phyloP scores from a whole-genome alignment of 441 rosid species.

The Arabidopsis hybrid region DNA sequence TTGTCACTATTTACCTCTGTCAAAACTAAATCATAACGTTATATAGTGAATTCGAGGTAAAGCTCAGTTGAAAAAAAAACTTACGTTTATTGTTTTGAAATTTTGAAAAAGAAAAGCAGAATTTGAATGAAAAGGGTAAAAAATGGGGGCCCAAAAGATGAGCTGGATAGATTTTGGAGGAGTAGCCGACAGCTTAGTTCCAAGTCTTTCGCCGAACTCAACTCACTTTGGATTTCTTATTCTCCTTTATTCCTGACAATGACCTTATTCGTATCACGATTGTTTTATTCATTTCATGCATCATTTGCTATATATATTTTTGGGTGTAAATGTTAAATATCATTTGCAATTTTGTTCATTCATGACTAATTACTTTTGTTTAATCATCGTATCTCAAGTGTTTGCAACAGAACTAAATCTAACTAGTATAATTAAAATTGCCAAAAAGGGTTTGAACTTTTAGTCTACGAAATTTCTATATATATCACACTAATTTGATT shows the following conservation, averaged over 20 bases:
- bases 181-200: conserved; percentile 48
- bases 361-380: conserved; percentile 5
- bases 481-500: not conserved
- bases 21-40: conserved; percentile 9
- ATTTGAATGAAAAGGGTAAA: conserved; percentile 4
- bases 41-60: not conserved
- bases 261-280: conserved; percentile 29
- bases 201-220: conserved; percentile 40
- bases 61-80: not conserved
- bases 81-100: not conserved
- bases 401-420: conserved; percentile 2
- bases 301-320: too few relatives aligned
- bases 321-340: not conserved
- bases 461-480: conserved; percentile 1
- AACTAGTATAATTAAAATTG: not conserved
- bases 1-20: not conserved
- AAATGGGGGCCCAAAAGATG: conserved; percentile 40
- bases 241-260: conserved; percentile 46
- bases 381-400: conserved; percentile 26
- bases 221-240: conserved; percentile 24
- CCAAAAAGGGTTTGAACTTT: not conserved
- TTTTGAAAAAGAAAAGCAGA: not conserved
- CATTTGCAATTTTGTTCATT: conserved; percentile 1
- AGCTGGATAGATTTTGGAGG: conserved; percentile 41
- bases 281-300: not conserved